A percentile compares a stretch with the other conserved stretches of the same genome.
These are phyloP conservation scores for Xylaria multiplex DNA, from an alignment of 2,329 filamentous ascomycete species.

Conservation along the genomic window DNA sequence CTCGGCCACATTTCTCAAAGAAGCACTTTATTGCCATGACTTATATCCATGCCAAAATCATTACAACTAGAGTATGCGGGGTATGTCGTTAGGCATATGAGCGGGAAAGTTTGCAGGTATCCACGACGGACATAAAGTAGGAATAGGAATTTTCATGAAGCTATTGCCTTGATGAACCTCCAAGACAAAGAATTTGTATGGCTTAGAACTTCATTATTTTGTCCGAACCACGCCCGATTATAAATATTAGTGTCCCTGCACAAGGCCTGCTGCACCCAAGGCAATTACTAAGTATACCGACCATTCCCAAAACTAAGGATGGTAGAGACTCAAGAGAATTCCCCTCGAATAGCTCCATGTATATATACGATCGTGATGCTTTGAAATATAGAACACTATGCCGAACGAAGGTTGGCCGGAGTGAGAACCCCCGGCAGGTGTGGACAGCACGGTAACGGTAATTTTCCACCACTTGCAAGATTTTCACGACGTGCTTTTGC, in stretches of 20 bases:
- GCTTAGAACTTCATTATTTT: not conserved
- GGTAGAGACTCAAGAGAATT: too few relatives aligned
- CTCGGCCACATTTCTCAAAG: conserved; percentile 40
- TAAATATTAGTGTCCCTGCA: conserved; percentile 19
- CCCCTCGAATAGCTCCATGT: not conserved
- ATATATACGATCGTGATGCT: not conserved
- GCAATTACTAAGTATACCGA: too few relatives aligned
- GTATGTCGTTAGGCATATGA: conserved; percentile 17
- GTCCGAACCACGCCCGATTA: conserved; percentile 7
- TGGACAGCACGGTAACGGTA: too few relatives aligned
- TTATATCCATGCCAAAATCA: conserved; percentile 34
- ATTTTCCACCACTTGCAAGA: too few relatives aligned
- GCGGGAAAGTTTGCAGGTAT: not conserved
- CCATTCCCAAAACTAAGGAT: too few relatives aligned
- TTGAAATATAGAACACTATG: not conserved
- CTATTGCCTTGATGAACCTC: not conserved
- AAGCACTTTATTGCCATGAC: conserved; percentile 21
- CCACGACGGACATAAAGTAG: not conserved
- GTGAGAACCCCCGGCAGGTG: not conserved
- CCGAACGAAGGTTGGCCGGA: too few relatives aligned
- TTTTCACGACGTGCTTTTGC: too few relatives aligned
- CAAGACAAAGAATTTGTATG: not conserved
- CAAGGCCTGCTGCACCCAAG: not conserved
- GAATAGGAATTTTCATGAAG: not conserved
- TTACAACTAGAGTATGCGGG: conserved; percentile 32